Evolutionary conservation across 2,329 filamentous ascomycete genomes (phyloP), one percentile per base, ranked within the genome.

Genomic region (Calonectria pseudoreteaudii): DNA sequence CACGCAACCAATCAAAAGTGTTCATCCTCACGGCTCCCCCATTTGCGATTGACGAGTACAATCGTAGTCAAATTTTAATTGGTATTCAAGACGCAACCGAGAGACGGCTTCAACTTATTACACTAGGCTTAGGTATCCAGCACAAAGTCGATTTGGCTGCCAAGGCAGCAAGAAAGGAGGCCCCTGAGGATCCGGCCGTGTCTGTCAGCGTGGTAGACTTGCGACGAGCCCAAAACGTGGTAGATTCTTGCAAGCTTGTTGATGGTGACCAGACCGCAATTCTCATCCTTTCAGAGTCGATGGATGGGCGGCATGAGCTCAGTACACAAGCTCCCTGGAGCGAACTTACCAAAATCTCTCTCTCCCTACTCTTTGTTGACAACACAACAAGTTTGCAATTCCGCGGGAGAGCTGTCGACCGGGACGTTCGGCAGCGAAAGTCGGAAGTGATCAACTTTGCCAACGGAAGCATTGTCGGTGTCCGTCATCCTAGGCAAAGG

Each of bases 251-350:
- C 83, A 94, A 92, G 78, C 83, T 96, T 53, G 87, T 88, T 6
- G 94, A 96, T 81, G 92, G 92, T 2, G 87, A 89, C 31, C 87
- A 93, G 68, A 91, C 92, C 38, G 91, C 92, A 76, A 93, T 96
- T 66, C 85, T 95, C 3, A 91, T 94, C 31, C 85, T 96, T 18
- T 93, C 92, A 4, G 90, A 93, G 77, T 90, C 91, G 30, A 88
- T 89, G 66, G 87, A 91, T 76, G 93, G 93, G 1, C 88, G 89
- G 36, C 90, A 91, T 60, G 91, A 94, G 79, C 84, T 96, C 20
- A 94, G 92, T 76, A 86, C 94, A 13, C 94, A 95, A 82, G 93
- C 93, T 8, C 94, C 93, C 0, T 96, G 94, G 94, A 92, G 93
- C 71, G 89, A 90, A 67, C 87, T 94, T 16, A 91, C 92, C n/a